These are phyloP conservation scores for Talaromyces sp. DNA, from an alignment of 2,329 filamentous ascomycete genomes.

Conservation along the genomic window DNA sequence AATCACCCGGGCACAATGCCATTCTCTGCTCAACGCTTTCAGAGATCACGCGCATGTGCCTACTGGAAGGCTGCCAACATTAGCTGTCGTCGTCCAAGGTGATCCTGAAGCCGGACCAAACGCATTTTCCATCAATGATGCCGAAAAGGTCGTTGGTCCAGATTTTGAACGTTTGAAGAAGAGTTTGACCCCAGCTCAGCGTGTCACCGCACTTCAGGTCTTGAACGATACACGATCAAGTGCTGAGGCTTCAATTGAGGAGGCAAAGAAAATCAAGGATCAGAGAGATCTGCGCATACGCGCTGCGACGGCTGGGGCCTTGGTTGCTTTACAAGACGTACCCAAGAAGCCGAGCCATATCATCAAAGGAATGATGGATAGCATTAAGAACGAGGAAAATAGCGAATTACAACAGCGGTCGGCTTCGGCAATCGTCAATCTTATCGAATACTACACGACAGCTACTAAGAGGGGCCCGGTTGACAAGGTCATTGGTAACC, in stretches of 20 bases:
- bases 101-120: conserved; percentile 87
- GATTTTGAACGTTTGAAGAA: conserved; percentile 90
- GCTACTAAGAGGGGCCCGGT: conserved; percentile 78
- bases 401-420: conserved; percentile 82
- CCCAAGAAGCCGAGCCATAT: conserved; percentile 91
- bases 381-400: conserved; percentile 92
- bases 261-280: conserved; percentile 74
- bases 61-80: conserved; percentile 67
- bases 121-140: conserved; percentile 83
- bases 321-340: conserved; percentile 81
- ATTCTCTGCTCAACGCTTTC: conserved; percentile 86
- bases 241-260: conserved; percentile 69
- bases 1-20: conserved; percentile 84
- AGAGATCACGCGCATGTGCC: conserved; percentile 83
- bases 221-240: conserved; percentile 73
- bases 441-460: conserved; percentile 82
- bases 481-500: conserved; percentile 91
- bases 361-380: conserved; percentile 98
- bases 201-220: conserved; percentile 76
- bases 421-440: conserved; percentile 74
- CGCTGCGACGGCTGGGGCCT: conserved; percentile 78
- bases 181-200: conserved; percentile 80
- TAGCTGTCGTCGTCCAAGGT: conserved; percentile 91
- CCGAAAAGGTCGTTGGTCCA: conserved; percentile 78
- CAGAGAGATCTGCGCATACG: conserved; percentile 80